Evolutionary conservation across 768 basidiomycete species (phyloP).

Genomic region (Pulveroboletus sp.): DNA sequence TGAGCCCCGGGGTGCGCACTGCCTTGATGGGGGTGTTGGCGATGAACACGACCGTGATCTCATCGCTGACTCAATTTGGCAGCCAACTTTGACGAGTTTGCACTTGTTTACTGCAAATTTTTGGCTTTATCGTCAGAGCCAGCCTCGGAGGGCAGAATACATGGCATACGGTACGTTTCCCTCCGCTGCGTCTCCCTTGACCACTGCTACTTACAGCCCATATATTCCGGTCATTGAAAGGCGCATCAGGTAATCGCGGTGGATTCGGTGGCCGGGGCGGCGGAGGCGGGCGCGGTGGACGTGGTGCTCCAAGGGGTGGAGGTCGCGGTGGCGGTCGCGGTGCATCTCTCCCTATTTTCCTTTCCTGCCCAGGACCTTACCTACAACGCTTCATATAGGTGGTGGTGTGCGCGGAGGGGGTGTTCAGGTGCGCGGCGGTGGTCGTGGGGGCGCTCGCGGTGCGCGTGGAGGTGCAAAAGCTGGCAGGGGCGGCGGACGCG

Average conservation of each 20-base stretch:
- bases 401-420: conserved; percentile 23
- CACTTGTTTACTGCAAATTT: not conserved
- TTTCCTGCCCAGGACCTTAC: not conserved
- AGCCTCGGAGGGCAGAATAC: conserved; percentile 7
- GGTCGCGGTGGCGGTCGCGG: conserved; percentile 44
- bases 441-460: conserved; percentile 48
- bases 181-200: not conserved
- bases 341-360: conserved; percentile 7
- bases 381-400: conserved; percentile 6
- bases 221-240: conserved; percentile 31
- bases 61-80: not conserved
- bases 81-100: not conserved
- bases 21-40: too few species aligned
- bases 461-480: conserved; percentile 46
- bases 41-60: too few species aligned
- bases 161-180: conserved; percentile 36
- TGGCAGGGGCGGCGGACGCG: conserved; percentile 60
- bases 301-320: conserved; percentile 39
- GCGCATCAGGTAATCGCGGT: conserved; percentile 73
- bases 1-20: too few species aligned
- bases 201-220: not conserved
- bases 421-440: conserved; percentile 27
- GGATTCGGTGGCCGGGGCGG: conserved; percentile 53
- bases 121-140: not conserved
- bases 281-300: conserved; percentile 37